Base-by-base conservation (phyloP, 805 yeast genomes). In the Lipomyces lipofer region DNA sequence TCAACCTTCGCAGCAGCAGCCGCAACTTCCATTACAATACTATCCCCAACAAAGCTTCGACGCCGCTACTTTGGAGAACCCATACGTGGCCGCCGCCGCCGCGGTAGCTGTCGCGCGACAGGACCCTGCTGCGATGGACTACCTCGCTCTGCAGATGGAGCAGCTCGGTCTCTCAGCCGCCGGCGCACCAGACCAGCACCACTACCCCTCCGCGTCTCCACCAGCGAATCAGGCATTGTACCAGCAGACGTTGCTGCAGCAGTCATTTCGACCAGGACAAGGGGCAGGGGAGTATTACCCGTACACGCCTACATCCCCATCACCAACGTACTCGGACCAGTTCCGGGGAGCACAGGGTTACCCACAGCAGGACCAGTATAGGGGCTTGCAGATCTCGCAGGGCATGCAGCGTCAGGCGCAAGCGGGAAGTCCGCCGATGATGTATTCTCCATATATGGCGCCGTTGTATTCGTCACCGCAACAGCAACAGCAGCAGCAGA, bases 201-300 rank as follows among this genome's bases (percentile, higher is more conserved):
- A 17, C 32, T 17, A 22, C 28, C n/a, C 49, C 24, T 43, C 21
- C 6, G 13, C 47, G 32, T 27, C 47, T 7, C 35, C 8, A 30
- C 25, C 28, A 25, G 35, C 28, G 29, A 50, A 27, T 22, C 25
- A 39, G 12, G 44, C 50, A 15, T 22, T 48, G 40, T 48, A 53
- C 35, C 58, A 49, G 38, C 55, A 50, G 32, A 42, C 35, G 19
- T 19, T 29, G 43, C 42, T 36, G 17, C 54, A 50, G 17, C 54
- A 49, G 44, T 43, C 19, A 13, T 25, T 25, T 22, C 36, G 17
- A 13, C n/a, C 15, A 21, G 33, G 40, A 15, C 53, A 49, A n/a
- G 29, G 25, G 15, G 47, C 36, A 6, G 42, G 13, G 19, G 52
- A 32, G 13, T 35, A 48, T 19, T 32, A n/a, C 29, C 5, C 17